phyloP scores from a whole-genome alignment of 108 stramenopile genomes.

The Asterionellopsis glacialis region DNA sequence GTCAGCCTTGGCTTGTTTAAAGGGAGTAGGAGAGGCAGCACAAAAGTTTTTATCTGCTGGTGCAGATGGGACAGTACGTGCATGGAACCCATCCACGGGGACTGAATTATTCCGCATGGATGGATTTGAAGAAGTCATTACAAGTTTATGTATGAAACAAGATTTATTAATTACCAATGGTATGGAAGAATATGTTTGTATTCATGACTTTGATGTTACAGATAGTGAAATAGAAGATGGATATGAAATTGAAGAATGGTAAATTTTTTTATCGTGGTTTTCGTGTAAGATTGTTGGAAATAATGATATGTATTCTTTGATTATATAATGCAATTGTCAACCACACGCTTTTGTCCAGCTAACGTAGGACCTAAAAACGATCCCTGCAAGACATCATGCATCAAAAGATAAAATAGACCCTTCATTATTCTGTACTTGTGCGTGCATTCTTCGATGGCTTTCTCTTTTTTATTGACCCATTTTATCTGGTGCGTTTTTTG shows the following conservation, averaged over 20 bases:
- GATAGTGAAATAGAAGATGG: constrained; percentile 9
- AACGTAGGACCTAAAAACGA: background rate
- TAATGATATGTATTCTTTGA: no score
- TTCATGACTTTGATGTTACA: constrained; percentile 55
- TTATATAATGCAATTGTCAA: no score
- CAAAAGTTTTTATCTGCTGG: constrained; percentile 44
- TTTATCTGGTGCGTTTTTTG: constrained; percentile 32
- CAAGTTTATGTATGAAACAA: constrained; percentile 46
- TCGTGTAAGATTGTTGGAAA: no score
- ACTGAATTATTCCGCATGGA: constrained; percentile 54
- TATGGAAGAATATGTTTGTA: constrained; percentile 56
- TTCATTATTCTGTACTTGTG: no score
- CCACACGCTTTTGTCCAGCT: no score
- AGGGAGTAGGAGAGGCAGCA: constrained; percentile 7
- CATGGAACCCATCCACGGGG: constrained; percentile 45
- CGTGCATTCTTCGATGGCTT: no score
- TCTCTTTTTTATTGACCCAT: no score
- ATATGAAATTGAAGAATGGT: constrained; percentile 5
- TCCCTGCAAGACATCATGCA: background rate
- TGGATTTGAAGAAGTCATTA: constrained; percentile 42
- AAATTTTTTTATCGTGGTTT: no score
- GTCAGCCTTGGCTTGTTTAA: constrained; percentile 34
- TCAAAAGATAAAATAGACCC: background rate
- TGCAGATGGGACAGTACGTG: constrained; percentile 42
- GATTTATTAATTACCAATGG: constrained; percentile 60